Evolutionary conservation across 306 rosid species (phyloP).

Genomic region (Trifolium subterraneum): DNA sequence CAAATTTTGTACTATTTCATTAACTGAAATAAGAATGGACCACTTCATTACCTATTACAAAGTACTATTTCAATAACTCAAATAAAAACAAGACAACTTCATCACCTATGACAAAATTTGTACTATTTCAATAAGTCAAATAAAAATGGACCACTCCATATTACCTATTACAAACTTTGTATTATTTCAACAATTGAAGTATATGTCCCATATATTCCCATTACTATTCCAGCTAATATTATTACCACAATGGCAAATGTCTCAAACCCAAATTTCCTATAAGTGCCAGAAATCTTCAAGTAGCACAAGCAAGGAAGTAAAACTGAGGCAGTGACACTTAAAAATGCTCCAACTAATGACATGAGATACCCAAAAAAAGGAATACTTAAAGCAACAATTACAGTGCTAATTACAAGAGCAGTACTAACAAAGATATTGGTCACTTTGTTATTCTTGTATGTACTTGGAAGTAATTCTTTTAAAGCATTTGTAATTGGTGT

Average conservation of each 20-base stretch:
- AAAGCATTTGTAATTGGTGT: constrained; percentile 65
- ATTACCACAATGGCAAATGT: constrained; percentile 34
- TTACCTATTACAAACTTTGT: constrained; percentile 20
- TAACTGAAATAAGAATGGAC: background rate
- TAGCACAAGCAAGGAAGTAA: constrained; percentile 71
- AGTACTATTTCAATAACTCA: no score
- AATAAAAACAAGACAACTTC: background rate
- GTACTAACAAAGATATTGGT: constrained; percentile 45
- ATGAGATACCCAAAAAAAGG: constrained; percentile 65
- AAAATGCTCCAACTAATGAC: constrained; percentile 74
- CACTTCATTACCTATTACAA: background rate
- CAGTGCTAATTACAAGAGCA: constrained; percentile 52
- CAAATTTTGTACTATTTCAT: constrained; percentile 43
- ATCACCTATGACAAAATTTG: constrained; percentile 17
- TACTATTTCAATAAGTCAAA: no score
- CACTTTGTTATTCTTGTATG: constrained; percentile 42
- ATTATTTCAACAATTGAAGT: constrained; percentile 55
- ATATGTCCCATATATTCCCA: constrained; percentile 58
- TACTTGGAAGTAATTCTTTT: constrained; percentile 49
- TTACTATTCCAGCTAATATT: constrained; percentile 44
- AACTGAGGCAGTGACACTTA: constrained; percentile 66
- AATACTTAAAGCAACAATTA: constrained; percentile 51
- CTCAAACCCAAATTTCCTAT: constrained; percentile 46
- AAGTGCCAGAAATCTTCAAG: constrained; percentile 65
- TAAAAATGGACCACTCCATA: background rate